Base-by-base conservation (phyloP, 169 alveolate species). In the Theileria annulata region DNA sequence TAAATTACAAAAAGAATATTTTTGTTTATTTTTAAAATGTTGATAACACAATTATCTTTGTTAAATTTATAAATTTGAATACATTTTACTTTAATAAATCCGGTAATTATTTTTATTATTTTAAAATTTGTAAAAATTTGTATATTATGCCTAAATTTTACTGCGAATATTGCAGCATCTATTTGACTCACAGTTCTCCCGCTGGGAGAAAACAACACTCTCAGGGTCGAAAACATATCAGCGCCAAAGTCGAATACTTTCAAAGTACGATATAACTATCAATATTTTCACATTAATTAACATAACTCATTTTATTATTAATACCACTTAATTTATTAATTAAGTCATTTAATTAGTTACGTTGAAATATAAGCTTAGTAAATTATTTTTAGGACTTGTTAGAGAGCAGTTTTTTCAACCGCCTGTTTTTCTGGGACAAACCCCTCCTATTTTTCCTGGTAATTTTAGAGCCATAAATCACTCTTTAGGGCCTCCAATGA, bases 101-200 rank as follows among this genome's bases (percentile, higher is more conserved):
- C n/a, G n/a, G n/a, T n/a, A n/a, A n/a, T n/a, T n/a, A n/a, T n/a
- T n/a, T n/a, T n/a, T n/a, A n/a, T n/a, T n/a, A n/a, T n/a, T n/a
- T n/a, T n/a, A n/a, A n/a, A n/a, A n/a, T n/a, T 8, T 35, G 47
- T 35, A 35, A 35, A 35, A 5, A 35, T 35, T 35, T 35, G 47
- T 35, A 35, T 35, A 90, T 79, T 66, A 98, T 98, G 99, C 99
- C 99, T 21, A 98, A 98, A 92, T 98, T 92, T 91, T 98, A 97
- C 93, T 98, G 99, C 92, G 99, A 98, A 87, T 98, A 98, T 92
- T 98, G 99, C 87, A 99, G 98, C 74, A 97, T 98, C 72, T 97
- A 97, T 90, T 93, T 98, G 70, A 98, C 99, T 64, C 99, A 98
- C 88, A 96, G 99, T 73, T 96, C 99, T 17, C 99, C 99, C 17